Base-by-base conservation (phyloP, 768 basidiomycete genomes). In the Kwoniella pini region DNA sequence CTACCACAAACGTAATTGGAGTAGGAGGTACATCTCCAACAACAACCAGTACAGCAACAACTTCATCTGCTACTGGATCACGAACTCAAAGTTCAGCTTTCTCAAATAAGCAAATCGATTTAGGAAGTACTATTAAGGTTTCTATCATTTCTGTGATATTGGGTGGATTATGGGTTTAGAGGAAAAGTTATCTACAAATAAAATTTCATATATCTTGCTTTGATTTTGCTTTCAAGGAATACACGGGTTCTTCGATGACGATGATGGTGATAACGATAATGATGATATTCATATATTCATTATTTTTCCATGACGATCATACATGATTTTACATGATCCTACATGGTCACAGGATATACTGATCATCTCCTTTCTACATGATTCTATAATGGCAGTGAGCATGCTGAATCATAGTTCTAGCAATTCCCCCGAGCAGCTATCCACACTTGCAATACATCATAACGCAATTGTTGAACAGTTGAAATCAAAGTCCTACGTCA, bases 1-100 rank as follows among this genome's bases (percentile, higher is more conserved):
- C 60, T 4, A 61, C 60, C 9, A 26, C 53, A 42, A 49, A 54
- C 38, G 50, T 60, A 13, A 60, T 53, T 26, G 60, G 60, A 26
- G 26, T 54, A 17, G 44, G 43, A 17, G 33, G 30, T 24, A 50
- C 49, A 40, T 12, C 38, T 50, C 22, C 57, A 4, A 24, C 46
- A 3, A 39, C 31, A 9, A n/a, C 57, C 46, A 38, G n/a, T 12
- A 22, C 58, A 17, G 46, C 44, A 9, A 27, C 62, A 3, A 38
- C 55, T 5, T 49, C 56, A 19, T 45, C 42, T 21, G 26, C 55
- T 24, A 57, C 56, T 24, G 12, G 19, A 11, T 42, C 40, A 19
- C 28, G 19, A 21, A 36, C 45, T 50, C 17, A 19, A 7, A 33
- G 48, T 30, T 50, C 27, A 3, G 45, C 45, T 26, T 27, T 46